Base-by-base conservation (phyloP, 192 early-diverging fungal genomes). In the Coemansia sp. region DNA sequence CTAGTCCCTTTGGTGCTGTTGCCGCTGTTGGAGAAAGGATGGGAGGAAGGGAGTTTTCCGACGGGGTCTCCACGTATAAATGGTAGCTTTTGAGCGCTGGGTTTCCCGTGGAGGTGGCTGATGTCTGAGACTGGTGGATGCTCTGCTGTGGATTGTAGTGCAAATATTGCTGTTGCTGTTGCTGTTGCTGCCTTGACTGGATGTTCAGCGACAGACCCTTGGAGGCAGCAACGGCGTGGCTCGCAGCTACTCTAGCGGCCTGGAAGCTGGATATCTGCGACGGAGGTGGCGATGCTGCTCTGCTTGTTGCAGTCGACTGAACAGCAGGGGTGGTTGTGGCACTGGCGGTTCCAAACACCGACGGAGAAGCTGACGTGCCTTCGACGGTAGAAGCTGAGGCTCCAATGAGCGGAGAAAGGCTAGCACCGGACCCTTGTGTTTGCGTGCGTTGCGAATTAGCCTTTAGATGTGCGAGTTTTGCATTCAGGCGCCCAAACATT, bases 401-500 rank as follows among this genome's bases (percentile, higher is more conserved):
- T 12, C 55, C 41, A n/a, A 56, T 40, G 13, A 55, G 61, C 39
- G 63, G 61, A 46, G 64, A 67, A 70, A 69, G 68, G 46, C 77
- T 68, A 41, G 77, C 77, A 68, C 77, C 73, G 61, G 59, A 22
- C 55, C 67, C 71, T 19, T 64, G 49, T 65, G 65, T 62, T 68
- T 75, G 78, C 37, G 75, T 61, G 75, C 74, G 71, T 60, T 76
- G 67, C 56, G 79, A 72, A 54, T 61, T 67, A 64, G 71, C 80
- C 71, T 83, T 76, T 70, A 77, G 68, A 70, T 77, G 80, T 71
- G 68, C 72, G 64, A 83, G 75, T 68, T 77, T 77, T 74, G 80
- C 80, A 77, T 77, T 77, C 75, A 83, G 69, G 58, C 80, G 79
- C 66, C 79, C 79, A 81, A 81, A 81, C 79, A 81, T 81, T 70